Base-by-base conservation (phyloP, 164 flowering plant genomes). In the Cinnamomum micranthum region DNA sequence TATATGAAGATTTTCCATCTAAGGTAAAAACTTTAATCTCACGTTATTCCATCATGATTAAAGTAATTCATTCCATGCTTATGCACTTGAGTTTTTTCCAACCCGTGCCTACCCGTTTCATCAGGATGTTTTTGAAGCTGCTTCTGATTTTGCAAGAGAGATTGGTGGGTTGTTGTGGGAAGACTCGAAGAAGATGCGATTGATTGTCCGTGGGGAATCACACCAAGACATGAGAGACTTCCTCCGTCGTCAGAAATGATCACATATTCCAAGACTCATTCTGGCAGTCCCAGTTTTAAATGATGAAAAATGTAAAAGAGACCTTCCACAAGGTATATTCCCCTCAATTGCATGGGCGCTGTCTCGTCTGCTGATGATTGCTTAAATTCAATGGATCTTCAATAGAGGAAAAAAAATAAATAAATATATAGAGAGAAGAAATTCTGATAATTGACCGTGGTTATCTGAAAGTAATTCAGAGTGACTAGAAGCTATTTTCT, bases 61-160 rank as follows among this genome's bases (percentile, higher is more conserved):
- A 15, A 55, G 4, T 20, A 55, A 55, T 17, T 14, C 13, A 15
- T 55, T 55, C n/a, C 13, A 14, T 55, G 47, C 11, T 55, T 55
- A 15, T 19, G 35, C n/a, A 14, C 33, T 70, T 28, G 50, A 41
- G 9, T 35, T 22, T 1, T 13, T 35, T n/a, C 50, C 14, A 22
- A 63, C 23, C 24, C 28, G 4, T n/a, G 3, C 47, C 35, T 7
- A 17, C 20, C 20, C 28, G 9, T 17, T 33, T 24, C 68, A 19
- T 68, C 86, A 91, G 98, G 98, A 89, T 4, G 88, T 88, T 22
- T 93, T 89, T 78, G 97, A 91, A 73, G 81, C 89, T 65, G 95
- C 96, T 12, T 86, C 90, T 76, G 95, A 93, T 31, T 89, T 77
- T 85, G 98, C 97, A n/a, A 87, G 97, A 31, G 92, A 88, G 66